Conservation (phyloP, 768 basidiomycete species). For the Gymnopilus dilepis region DNA sequence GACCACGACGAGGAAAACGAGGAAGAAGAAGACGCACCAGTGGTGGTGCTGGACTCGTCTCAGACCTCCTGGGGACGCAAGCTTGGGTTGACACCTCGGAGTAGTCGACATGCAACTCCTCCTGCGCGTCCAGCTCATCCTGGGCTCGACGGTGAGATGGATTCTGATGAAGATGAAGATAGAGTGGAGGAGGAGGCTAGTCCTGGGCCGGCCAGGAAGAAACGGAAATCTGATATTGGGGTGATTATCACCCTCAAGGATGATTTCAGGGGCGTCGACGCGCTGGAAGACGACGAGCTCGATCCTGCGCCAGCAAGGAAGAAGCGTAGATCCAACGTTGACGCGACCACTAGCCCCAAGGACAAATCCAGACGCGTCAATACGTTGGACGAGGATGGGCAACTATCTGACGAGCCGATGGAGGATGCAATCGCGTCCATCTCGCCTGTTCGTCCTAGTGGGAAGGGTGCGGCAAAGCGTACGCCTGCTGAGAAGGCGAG, state of each 20-base stretch:
- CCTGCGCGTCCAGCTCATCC: no score
- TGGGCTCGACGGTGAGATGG: neutral
- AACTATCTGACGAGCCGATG: constrained; percentile 7
- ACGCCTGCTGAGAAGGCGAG: constrained; percentile 10
- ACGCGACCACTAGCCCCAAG: no score
- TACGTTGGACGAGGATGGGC: no score
- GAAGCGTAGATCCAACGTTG: no score
- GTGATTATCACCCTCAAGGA: neutral
- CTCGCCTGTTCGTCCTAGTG: neutral
- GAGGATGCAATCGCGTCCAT: neutral
- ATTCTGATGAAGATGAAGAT: neutral
- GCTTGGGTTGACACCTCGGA: constrained; percentile 31
- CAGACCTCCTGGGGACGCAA: constrained; percentile 29
- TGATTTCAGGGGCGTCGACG: no score
- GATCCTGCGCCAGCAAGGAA: no score
- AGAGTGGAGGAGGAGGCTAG: constrained; percentile 8
- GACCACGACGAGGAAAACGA: constrained; percentile 15
- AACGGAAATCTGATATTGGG: constrained; percentile 28
- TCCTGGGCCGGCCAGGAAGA: constrained; percentile 41
- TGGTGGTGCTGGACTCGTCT: constrained; percentile 28
- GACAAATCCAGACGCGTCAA: no score
- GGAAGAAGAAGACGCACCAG: neutral
- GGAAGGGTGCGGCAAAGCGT: neutral
- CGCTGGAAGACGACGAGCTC: no score
- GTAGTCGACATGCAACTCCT: neutral